These are phyloP conservation scores for Paramecium pentaurelia DNA, from an alignment of 73 alveolate species.

Conservation along the genomic window DNA sequence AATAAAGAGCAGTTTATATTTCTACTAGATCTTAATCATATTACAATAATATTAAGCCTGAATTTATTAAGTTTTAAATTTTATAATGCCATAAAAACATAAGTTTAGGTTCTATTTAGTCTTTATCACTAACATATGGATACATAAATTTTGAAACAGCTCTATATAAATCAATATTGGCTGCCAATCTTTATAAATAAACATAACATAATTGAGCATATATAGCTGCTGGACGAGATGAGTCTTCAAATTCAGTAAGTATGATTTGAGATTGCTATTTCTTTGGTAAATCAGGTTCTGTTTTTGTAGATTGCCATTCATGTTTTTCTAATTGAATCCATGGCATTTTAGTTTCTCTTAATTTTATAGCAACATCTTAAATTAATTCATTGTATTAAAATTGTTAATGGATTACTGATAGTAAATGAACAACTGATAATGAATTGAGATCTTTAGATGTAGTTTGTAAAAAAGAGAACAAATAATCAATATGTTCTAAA, in stretches of 20 bases:
- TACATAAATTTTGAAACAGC: background rate
- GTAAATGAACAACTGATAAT: background rate
- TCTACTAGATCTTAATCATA: background rate
- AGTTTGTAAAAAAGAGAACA: background rate
- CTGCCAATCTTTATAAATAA: background rate
- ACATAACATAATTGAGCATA: background rate
- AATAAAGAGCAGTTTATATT: background rate
- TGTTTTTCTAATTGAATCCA: background rate
- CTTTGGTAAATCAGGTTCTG: background rate
- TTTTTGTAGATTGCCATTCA: background rate
- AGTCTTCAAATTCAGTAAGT: background rate
- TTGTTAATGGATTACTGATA: background rate
- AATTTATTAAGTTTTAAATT: background rate
- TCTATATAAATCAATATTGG: constrained; percentile 32
- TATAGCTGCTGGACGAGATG: background rate
- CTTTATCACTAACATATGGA: constrained; percentile 19
- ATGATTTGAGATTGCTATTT: background rate
- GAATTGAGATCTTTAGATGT: background rate
- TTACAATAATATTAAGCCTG: background rate
- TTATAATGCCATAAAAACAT: constrained; percentile 45
- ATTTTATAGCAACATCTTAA: constrained; percentile 3
- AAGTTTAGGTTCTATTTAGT: constrained; percentile 12
- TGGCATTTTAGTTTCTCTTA: constrained; percentile 13
- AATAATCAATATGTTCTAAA: background rate
- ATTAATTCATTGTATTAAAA: background rate